Conservation (phyloP, 192 early-diverging fungal genomes). For the Umbelopsis sp. region DNA sequence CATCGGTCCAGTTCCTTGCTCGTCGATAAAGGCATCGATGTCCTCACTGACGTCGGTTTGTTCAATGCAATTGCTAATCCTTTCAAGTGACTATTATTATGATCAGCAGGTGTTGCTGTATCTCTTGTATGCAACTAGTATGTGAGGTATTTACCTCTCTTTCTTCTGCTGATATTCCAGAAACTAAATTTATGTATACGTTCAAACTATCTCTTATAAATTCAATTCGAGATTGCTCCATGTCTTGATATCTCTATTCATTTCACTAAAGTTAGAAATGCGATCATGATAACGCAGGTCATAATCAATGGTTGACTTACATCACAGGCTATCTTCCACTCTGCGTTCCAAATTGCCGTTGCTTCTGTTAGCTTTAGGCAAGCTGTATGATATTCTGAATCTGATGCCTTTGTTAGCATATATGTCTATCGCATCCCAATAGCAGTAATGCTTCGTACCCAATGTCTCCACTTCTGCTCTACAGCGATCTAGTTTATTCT, state of each 20-base stretch:
- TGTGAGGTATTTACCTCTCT: slow-evolving; percentile 56
- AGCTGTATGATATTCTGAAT: slow-evolving; percentile 57
- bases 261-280: not conserved
- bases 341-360: slow-evolving; percentile 53
- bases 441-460: slow-evolving; percentile 9
- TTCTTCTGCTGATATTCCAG: slow-evolving; percentile 68
- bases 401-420: slow-evolving; percentile 23
- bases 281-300: not conserved
- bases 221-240: slow-evolving; percentile 77
- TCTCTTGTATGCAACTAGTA: not conserved
- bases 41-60: slow-evolving; percentile 63
- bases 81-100: slow-evolving; percentile 61
- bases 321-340: slow-evolving; percentile 59
- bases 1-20: slow-evolving; percentile 64
- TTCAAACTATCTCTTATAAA: slow-evolving; percentile 68
- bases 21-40: slow-evolving; percentile 64
- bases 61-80: slow-evolving; percentile 69
- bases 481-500: slow-evolving; percentile 27
- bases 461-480: slow-evolving; percentile 24
- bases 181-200: slow-evolving; percentile 74
- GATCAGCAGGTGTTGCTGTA: not conserved
- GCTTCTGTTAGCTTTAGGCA: slow-evolving; percentile 47
- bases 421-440: not conserved
- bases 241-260: slow-evolving; percentile 55
- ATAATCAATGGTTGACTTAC: slow-evolving; percentile 36